Base-by-base conservation (phyloP, 768 basidiomycete genomes). In the Lentinula lateritia region DNA sequence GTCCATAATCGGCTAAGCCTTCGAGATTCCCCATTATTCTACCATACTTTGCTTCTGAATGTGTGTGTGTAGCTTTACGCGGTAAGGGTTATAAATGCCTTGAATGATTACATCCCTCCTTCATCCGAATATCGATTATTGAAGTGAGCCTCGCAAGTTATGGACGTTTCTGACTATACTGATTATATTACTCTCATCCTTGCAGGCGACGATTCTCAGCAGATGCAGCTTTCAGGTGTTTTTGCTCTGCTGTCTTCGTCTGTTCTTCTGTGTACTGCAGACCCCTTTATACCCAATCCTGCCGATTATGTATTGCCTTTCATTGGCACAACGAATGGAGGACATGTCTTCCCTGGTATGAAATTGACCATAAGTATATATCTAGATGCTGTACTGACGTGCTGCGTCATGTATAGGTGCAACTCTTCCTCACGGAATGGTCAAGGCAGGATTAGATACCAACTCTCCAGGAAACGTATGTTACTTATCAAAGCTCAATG, bases 391-490 rank as follows among this genome's bases (percentile, higher is more conserved):
- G 20, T 4, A 54, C 42, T 54, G 16, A 50, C 3, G 18, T n/a
- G 52, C 20, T 45, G 57, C 23, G 13, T 41, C 3, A 28, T 28
- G 28, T 28, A 28, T 50, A 85, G 86, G 86, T 46, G 85, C 84
- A 0, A 87, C 84, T 2, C 66, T 85, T 20, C 87, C 87, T 2
- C 85, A 87, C 71, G 86, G 87, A n/a, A 85, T 87, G 86, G 78
- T 82, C 15, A 88, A 88, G 72, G 79, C 74, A 2, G 86, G 86
- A 6, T 81, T 87, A 80, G 86, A 88, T 66, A 87, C 85, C 0
- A 83, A 87, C 65, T 84, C 84, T 12, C 83, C 84, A 2, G 82
- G 79, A 66, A 84, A 84, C 67, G 84, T 84, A 64, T 38, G 76
- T 54, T 34, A 46, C 32, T 35, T 45, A 18, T 57, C n/a, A 36